phyloP scores from a whole-genome alignment of 2,329 filamentous ascomycete genomes.

The Onygena corvina region DNA sequence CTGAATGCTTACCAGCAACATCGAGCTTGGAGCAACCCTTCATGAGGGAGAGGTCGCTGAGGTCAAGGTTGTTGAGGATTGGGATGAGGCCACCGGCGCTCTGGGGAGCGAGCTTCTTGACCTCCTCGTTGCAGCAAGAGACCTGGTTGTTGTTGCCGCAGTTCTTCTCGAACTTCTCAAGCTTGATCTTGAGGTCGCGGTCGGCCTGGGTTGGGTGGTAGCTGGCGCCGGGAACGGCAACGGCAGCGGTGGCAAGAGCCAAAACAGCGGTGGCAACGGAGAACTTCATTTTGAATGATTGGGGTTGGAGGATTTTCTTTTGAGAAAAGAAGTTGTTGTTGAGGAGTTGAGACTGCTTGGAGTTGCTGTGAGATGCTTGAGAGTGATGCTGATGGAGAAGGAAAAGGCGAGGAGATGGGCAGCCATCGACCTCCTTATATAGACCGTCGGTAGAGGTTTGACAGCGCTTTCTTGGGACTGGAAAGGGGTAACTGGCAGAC shows the following conservation, averaged over 20 bases:
- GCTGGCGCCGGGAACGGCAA: conserved; percentile 11
- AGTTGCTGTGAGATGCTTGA: conserved; percentile 10
- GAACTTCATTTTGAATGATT: conserved; percentile 18
- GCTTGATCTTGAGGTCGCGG: conserved; percentile 17
- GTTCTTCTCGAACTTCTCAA: conserved; percentile 11
- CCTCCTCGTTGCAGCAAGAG: conserved; percentile 26
- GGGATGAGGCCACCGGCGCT: conserved; percentile 27
- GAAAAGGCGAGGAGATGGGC: conserved; percentile 9
- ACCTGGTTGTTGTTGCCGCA: conserved; percentile 14
- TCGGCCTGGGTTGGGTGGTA: not conserved
- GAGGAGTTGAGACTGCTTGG: conserved; percentile 8
- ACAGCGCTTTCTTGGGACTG: conserved; percentile 1
- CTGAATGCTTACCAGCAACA: conserved; percentile 19
- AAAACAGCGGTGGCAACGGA: conserved; percentile 30
- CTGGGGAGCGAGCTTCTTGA: conserved; percentile 26
- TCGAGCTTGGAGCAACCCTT: conserved; percentile 33
- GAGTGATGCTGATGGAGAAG: conserved; percentile 14
- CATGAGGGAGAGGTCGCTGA: conserved; percentile 29
- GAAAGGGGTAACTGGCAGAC: conserved; percentile 5
- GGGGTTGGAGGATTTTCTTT: conserved; percentile 10
- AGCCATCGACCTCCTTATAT: conserved; percentile 11
- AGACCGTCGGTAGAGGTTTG: conserved; percentile 7
- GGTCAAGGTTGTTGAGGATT: conserved; percentile 28
- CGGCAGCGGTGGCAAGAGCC: conserved; percentile 32
- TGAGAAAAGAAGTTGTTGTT: conserved; percentile 9